These are phyloP conservation scores for Cytauxzoon felis DNA, from an alignment of 169 alveolate genomes.

Conservation along the genomic window DNA sequence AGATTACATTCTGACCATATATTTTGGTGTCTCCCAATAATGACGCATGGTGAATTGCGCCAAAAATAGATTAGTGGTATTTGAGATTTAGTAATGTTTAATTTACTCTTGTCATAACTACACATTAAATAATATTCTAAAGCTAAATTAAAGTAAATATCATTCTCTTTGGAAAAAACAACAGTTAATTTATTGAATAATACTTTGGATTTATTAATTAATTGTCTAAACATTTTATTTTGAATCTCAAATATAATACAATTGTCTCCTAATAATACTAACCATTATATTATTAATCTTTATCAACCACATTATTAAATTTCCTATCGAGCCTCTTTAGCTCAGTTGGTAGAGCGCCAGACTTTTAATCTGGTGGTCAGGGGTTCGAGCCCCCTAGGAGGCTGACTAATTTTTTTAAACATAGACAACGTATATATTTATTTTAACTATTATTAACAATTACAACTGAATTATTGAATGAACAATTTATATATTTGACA, in stretches of 20 bases:
- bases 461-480: conserved; percentile 53
- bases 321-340: conserved; percentile 79
- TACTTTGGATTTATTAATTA: neutral
- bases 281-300: neutral
- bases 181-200: conserved; percentile 9
- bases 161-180: conserved; percentile 58
- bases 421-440: neutral
- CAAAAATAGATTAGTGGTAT: conserved; percentile 85
- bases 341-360: conserved; percentile 99
- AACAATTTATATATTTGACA: conserved; percentile 27
- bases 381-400: conserved; percentile 99
- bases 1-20: conserved; percentile 92
- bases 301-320: neutral
- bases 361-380: conserved; percentile 99
- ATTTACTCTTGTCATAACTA: conserved; percentile 32
- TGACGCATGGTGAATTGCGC: conserved; percentile 87
- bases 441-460: neutral
- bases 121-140: conserved; percentile 64
- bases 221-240: neutral
- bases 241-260: too few relatives aligned
- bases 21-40: conserved; percentile 90
- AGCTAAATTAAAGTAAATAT: conserved; percentile 72
- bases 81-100: conserved; percentile 36
- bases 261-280: neutral
- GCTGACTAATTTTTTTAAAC: conserved; percentile 24